A percentile compares a stretch with the other conserved stretches of the same genome.
Evolutionary conservation across 495 filamentous ascomycete genomes (phyloP).

Genomic region (Apodospora peruviana): DNA sequence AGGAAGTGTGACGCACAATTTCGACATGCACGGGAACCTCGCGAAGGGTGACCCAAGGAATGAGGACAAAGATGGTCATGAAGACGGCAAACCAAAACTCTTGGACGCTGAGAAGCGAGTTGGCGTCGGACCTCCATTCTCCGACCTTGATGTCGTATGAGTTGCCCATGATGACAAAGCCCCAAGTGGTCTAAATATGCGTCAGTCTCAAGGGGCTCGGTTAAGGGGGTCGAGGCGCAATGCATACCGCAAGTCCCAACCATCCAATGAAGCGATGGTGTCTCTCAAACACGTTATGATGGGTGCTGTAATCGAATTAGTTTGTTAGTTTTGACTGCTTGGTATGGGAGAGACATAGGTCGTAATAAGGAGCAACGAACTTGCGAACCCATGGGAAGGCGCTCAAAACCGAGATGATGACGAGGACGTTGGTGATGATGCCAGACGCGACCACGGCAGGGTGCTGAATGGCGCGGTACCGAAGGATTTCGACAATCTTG

Average conservation of each 20-base stretch:
- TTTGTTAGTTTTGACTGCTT: too few species aligned
- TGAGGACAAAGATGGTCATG: conserved; percentile 40
- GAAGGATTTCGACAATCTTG: conserved; percentile 40
- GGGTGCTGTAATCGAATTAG: conserved; percentile 13
- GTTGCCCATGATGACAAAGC: conserved; percentile 36
- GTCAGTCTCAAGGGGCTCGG: not conserved
- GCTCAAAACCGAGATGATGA: conserved; percentile 38
- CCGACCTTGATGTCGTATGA: conserved; percentile 31
- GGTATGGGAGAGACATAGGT: not conserved
- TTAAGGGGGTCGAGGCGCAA: not conserved
- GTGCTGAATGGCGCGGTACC: conserved; percentile 22
- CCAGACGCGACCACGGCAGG: conserved; percentile 33
- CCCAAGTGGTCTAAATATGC: conserved; percentile 32
- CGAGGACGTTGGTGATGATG: conserved; percentile 35
- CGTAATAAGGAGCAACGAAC: conserved; percentile 19
- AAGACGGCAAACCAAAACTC: conserved; percentile 43
- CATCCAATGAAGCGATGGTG: conserved; percentile 43
- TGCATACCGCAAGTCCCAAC: conserved; percentile 35
- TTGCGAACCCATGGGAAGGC: conserved; percentile 43
- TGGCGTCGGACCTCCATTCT: conserved; percentile 29
- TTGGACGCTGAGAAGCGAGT: conserved; percentile 34
- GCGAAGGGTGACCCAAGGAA: conserved; percentile 40
- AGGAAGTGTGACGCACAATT: conserved; percentile 23
- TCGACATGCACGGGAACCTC: conserved; percentile 39
- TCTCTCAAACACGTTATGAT: conserved; percentile 37